A percentile compares a stretch with the other conserved stretches of the same genome.
Evolutionary conservation across 2,329 filamentous ascomycete genomes (phyloP).

Genomic region (Fusarium setosum): DNA sequence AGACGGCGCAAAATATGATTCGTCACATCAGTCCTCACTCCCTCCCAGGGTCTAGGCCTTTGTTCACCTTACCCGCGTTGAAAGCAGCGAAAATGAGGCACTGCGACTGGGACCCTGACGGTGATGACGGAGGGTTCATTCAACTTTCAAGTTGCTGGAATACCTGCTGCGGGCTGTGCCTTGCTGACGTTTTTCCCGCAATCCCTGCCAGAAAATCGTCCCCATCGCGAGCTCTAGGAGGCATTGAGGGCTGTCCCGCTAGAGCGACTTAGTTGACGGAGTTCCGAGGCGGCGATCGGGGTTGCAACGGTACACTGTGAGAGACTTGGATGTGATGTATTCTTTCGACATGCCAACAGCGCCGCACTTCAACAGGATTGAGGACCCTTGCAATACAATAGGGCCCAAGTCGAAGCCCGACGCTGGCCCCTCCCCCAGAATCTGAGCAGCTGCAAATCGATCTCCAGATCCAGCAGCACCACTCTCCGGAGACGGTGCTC

Average conservation of each 20-base stretch:
- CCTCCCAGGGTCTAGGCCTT: slow-evolving; percentile 16
- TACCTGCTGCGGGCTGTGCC: slow-evolving; percentile 9
- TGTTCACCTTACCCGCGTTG: slow-evolving; percentile 3
- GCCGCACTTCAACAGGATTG: background rate
- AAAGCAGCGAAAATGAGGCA: slow-evolving; percentile 1
- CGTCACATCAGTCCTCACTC: slow-evolving; percentile 29
- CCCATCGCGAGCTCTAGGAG: background rate
- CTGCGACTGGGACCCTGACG: slow-evolving; percentile 11
- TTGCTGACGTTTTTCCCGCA: slow-evolving; percentile 21
- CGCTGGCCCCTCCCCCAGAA: slow-evolving; percentile 26
- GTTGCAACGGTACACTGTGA: slow-evolving; percentile 28
- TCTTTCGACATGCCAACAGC: background rate
- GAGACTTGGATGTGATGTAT: slow-evolving; percentile 18
- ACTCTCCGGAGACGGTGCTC: slow-evolving; percentile 31
- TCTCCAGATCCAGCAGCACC: slow-evolving; percentile 35
- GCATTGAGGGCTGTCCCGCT: background rate
- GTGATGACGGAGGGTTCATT: background rate
- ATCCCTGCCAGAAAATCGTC: slow-evolving; percentile 8
- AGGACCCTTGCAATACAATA: slow-evolving; percentile 15
- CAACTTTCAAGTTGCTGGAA: background rate
- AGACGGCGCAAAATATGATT: slow-evolving; percentile 36
- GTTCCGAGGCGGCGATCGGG: background rate
- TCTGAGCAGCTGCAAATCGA: slow-evolving; percentile 28
- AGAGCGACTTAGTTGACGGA: background rate
- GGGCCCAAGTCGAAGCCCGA: slow-evolving; percentile 11